Percentiles rank a stretch among this genome's conserved stretches.
Evolutionary conservation across 768 basidiomycete genomes (phyloP).

Genomic region (Lanmaoa rubissima): DNA sequence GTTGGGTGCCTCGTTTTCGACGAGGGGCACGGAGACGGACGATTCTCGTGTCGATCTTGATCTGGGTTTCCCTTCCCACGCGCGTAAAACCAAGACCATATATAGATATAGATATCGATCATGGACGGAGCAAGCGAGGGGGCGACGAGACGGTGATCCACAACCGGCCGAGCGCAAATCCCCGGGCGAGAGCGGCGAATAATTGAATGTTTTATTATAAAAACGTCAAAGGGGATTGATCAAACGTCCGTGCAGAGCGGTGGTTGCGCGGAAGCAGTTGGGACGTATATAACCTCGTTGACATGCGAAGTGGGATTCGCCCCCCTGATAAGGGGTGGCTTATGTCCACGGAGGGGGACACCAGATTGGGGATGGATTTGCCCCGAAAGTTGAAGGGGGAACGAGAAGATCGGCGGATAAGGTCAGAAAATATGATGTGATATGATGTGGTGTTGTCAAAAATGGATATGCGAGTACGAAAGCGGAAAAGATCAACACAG

Average conservation of each 20-base stretch:
- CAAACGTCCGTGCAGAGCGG: constrained; percentile 25
- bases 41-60: constrained; percentile 54
- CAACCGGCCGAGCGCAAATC: constrained; percentile 25
- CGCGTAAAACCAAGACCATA: constrained; percentile 35
- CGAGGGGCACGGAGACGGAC: background rate
- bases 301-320: constrained; percentile 10
- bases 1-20: constrained; percentile 1
- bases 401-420: constrained; percentile 39
- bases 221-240: background rate
- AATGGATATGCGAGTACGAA: constrained; percentile 11
- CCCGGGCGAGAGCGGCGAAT: background rate
- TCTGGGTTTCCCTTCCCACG: constrained; percentile 47
- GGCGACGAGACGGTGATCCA: constrained; percentile 23
- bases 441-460: constrained; percentile 1
- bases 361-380: constrained; percentile 24
- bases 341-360: constrained; percentile 30
- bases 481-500: constrained; percentile 34
- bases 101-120: constrained; percentile 1
- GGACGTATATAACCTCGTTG: background rate
- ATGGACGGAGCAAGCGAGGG: too few species aligned
- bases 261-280: background rate
- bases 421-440: constrained; percentile 19
- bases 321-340: constrained; percentile 11
- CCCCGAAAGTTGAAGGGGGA: constrained; percentile 18
- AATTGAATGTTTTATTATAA: too few species aligned